Evolutionary conservation across 306 rosid species (phyloP).

Genomic region (Prinsepia uniflora): DNA sequence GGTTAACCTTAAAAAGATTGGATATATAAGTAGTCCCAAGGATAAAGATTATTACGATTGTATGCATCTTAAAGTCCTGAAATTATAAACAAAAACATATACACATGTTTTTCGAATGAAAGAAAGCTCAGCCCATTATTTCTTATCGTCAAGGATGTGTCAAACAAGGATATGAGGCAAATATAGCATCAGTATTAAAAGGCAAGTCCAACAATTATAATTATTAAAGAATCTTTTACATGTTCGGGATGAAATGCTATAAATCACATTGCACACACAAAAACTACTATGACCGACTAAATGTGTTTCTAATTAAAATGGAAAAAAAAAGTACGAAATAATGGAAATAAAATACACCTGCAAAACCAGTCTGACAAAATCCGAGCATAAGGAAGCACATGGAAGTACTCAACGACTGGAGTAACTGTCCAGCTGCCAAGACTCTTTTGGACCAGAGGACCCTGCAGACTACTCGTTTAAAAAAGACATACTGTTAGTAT

Average conservation of each 20-base stretch:
- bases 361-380: conserved; percentile 52
- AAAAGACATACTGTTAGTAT: conserved; percentile 21
- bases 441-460: conserved; percentile 53
- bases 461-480: conserved; percentile 59
- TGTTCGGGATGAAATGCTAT: not conserved
- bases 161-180: not conserved
- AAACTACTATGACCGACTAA: not conserved
- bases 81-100: not conserved
- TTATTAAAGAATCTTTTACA: not conserved
- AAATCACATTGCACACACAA: not conserved
- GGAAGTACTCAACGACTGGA: conserved; percentile 59
- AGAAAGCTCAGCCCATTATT: not conserved
- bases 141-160: not conserved
- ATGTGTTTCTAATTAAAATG: not conserved
- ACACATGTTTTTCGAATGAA: not conserved
- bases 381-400: conserved; percentile 74
- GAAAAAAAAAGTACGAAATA: not conserved
- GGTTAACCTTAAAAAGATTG: not conserved
- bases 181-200: not conserved
- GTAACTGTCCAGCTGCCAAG: conserved; percentile 52
- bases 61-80: not conserved
- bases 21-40: not conserved
- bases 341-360: conserved; percentile 27
- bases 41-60: not conserved
- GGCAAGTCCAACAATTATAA: no score